Conservation (phyloP, 352 stramenopile species). For the Pythium periplocum region DNA sequence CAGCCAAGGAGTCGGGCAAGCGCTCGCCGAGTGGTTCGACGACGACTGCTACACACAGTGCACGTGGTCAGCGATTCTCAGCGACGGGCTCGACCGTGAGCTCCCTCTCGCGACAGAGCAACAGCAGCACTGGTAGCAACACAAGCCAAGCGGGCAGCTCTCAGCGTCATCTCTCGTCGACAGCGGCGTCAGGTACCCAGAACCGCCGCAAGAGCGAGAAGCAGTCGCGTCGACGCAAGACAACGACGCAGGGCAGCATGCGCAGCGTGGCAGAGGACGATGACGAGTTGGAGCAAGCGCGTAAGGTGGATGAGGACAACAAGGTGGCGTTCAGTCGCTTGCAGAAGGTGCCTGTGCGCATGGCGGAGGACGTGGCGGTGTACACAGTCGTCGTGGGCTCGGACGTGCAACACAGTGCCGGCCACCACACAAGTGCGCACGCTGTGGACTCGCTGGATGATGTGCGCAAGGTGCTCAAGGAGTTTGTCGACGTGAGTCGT, state of each 20-base stretch:
- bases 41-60: background rate
- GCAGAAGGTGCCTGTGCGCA: slow-evolving; percentile 64
- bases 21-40: slow-evolving; percentile 4
- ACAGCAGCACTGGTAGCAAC: background rate
- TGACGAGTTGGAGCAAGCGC: slow-evolving; percentile 33
- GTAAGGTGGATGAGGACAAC: slow-evolving; percentile 65
- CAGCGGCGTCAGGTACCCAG: background rate
- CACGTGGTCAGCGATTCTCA: background rate
- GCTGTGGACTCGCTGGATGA: slow-evolving; percentile 64
- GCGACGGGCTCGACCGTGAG: too few relatives aligned
- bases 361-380: slow-evolving; percentile 61
- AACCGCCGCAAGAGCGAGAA: slow-evolving; percentile 14
- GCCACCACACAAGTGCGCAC: slow-evolving; percentile 45
- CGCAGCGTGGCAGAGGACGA: slow-evolving; percentile 26
- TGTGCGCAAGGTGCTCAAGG: slow-evolving; percentile 64
- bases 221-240: slow-evolving; percentile 9
- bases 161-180: background rate
- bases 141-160: background rate
- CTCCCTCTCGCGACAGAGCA: background rate
- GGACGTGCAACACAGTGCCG: slow-evolving; percentile 64
- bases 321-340: slow-evolving; percentile 73
- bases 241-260: slow-evolving; percentile 1
- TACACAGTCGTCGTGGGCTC: slow-evolving; percentile 64
- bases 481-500: slow-evolving; percentile 34
- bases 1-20: slow-evolving; percentile 20